Evolutionary conservation across 2,329 filamentous ascomycete genomes (phyloP).

Genomic region (Phialophora verrucosa): DNA sequence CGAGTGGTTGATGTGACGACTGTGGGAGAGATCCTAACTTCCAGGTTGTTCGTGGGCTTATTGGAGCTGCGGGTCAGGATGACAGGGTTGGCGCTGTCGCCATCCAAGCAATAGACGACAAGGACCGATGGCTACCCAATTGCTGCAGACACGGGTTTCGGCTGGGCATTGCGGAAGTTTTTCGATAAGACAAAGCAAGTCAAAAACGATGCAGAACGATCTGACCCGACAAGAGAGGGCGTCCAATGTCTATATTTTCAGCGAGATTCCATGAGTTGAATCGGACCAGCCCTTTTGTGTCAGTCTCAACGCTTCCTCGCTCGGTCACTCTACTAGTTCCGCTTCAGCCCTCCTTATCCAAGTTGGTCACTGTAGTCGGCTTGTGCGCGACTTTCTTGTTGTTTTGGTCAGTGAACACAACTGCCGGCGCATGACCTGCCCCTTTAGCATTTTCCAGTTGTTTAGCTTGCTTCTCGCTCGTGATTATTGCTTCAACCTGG

Average conservation of each 20-base stretch:
- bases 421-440: slow-evolving; percentile 32
- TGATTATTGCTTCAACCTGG: slow-evolving; percentile 33
- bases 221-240: not conserved
- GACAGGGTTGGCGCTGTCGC: slow-evolving; percentile 51
- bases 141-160: slow-evolving; percentile 34
- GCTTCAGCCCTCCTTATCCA: slow-evolving; percentile 29
- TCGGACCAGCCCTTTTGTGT: not conserved
- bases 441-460: slow-evolving; percentile 26
- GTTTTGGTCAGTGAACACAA: slow-evolving; percentile 35
- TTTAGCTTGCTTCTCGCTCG: slow-evolving; percentile 26
- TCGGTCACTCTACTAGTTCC: not conserved
- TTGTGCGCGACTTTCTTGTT: slow-evolving; percentile 37
- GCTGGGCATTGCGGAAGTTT: not conserved
- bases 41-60: slow-evolving; percentile 43
- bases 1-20: slow-evolving; percentile 43
- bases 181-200: not conserved
- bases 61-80: slow-evolving; percentile 53
- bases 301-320: not conserved
- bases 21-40: slow-evolving; percentile 38
- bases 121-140: slow-evolving; percentile 55
- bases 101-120: slow-evolving; percentile 55
- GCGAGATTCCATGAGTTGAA: not conserved
- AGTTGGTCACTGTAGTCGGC: slow-evolving; percentile 30
- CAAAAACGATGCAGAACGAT: not conserved
- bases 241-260: not conserved